Percentiles rank a stretch among this genome's conserved stretches.
Evolutionary conservation across 2,329 filamentous ascomycete genomes (phyloP).

Genomic region (Cadophora sp.): DNA sequence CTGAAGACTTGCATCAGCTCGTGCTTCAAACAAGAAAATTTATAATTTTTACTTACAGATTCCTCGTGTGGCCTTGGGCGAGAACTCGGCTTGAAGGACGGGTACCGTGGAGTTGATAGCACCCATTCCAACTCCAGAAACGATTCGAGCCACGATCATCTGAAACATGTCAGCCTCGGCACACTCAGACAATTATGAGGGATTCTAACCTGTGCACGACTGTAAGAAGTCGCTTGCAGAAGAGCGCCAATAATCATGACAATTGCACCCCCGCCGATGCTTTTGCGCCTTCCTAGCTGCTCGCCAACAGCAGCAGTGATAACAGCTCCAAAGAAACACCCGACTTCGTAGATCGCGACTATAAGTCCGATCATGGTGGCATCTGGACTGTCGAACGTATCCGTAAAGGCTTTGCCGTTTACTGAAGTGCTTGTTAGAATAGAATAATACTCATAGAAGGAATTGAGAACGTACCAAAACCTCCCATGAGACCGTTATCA

Average conservation of each 20-base stretch:
- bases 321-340: constrained; percentile 57
- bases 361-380: constrained; percentile 53
- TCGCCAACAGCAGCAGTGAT: constrained; percentile 56
- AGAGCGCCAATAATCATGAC: constrained; percentile 64
- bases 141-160: constrained; percentile 53
- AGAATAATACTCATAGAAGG: not conserved
- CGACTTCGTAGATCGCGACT: constrained; percentile 55
- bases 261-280: constrained; percentile 60
- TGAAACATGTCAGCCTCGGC: not conserved
- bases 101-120: constrained; percentile 53
- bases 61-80: constrained; percentile 48
- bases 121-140: constrained; percentile 57
- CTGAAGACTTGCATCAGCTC: constrained; percentile 30
- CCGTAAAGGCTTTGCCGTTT: constrained; percentile 49
- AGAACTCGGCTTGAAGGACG: constrained; percentile 60
- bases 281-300: constrained; percentile 59
- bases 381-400: constrained; percentile 49
- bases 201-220: constrained; percentile 53
- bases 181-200: not conserved
- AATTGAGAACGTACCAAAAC: constrained; percentile 34
- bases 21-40: not conserved
- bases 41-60: constrained; percentile 31
- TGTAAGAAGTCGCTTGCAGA: constrained; percentile 49
- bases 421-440: constrained; percentile 34
- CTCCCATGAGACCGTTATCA: constrained; percentile 54